phyloP scores from a whole-genome alignment of 2,329 filamentous ascomycete species.

The Monosporascus sp. region DNA sequence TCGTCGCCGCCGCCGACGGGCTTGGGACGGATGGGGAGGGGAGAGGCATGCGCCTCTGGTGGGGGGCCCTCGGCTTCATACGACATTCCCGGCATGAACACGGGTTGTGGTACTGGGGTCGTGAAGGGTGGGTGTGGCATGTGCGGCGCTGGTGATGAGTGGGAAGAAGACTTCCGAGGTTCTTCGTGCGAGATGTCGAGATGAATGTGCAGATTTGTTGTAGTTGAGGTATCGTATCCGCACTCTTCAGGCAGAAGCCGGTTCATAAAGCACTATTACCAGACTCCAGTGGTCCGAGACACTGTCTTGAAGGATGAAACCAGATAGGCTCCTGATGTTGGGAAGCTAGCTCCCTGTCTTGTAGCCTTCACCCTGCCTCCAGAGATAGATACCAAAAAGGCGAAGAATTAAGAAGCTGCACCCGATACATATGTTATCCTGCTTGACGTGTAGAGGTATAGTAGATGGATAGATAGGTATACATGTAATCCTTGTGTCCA shows the following conservation, averaged over 20 bases:
- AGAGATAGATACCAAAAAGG: too few relatives aligned
- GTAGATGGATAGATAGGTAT: too few relatives aligned
- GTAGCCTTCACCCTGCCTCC: too few relatives aligned
- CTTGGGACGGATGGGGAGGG: slow-evolving; percentile 11
- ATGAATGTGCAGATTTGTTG: slow-evolving; percentile 5
- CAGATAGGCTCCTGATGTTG: too few relatives aligned
- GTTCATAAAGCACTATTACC: neutral
- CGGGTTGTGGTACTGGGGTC: slow-evolving; percentile 24
- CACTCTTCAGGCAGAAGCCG: neutral
- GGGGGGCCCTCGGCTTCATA: slow-evolving; percentile 12
- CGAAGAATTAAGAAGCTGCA: too few relatives aligned
- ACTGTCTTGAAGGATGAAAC: too few relatives aligned
- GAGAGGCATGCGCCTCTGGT: slow-evolving; percentile 7
- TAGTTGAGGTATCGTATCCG: neutral
- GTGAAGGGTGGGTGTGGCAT: slow-evolving; percentile 27
- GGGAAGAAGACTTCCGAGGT: neutral
- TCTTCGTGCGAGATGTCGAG: slow-evolving; percentile 7
- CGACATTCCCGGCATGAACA: slow-evolving; percentile 29
- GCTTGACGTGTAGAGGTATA: too few relatives aligned
- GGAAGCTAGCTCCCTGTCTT: too few relatives aligned
- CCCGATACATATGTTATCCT: too few relatives aligned
- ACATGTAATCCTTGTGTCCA: too few relatives aligned
- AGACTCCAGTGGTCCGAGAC: neutral
- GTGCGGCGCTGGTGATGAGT: neutral
- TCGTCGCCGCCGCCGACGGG: neutral